Percentiles rank a stretch among this genome's conserved stretches.
Conservation (phyloP, 805 yeast genomes). For the Metschnikowia kofuensis region DNA sequence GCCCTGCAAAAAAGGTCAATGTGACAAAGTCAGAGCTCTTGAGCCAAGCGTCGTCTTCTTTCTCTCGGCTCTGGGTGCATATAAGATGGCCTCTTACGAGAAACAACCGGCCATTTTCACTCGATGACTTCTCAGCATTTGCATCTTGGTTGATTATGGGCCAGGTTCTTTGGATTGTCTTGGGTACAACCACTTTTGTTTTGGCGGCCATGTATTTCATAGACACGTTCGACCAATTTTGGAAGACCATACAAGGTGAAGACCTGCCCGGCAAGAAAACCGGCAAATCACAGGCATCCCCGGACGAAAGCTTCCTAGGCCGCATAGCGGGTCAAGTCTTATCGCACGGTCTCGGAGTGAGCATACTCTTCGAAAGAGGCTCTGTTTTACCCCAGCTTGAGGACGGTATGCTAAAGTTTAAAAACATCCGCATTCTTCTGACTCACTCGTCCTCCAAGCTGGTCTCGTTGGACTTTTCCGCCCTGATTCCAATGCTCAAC, state of each 20-base stretch:
- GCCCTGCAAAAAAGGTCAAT: too few relatives aligned
- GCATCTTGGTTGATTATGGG: slow-evolving; percentile 59
- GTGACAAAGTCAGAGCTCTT: slow-evolving; percentile 21
- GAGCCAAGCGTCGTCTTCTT: slow-evolving; percentile 27
- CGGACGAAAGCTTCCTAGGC: slow-evolving; percentile 29
- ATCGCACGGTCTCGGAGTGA: slow-evolving; percentile 38
- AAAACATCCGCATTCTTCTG: slow-evolving; percentile 30
- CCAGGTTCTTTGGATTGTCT: slow-evolving; percentile 49
- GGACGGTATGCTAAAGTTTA: slow-evolving; percentile 49
- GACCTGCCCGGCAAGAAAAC: slow-evolving; percentile 7
- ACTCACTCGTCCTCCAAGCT: slow-evolving; percentile 12
- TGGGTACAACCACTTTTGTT: slow-evolving; percentile 58
- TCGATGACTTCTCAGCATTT: slow-evolving; percentile 53
- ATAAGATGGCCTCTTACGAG: slow-evolving; percentile 49
- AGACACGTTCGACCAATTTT: slow-evolving; percentile 32
- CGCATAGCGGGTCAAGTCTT: slow-evolving; percentile 34
- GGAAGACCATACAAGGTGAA: slow-evolving; percentile 20
- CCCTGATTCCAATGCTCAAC: slow-evolving; percentile 42
- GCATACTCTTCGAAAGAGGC: slow-evolving; percentile 38
- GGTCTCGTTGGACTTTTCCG: slow-evolving; percentile 24
- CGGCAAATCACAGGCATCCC: not conserved
- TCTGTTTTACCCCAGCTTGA: slow-evolving; percentile 41
- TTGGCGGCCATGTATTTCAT: slow-evolving; percentile 45
- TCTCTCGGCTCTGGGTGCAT: slow-evolving; percentile 34
- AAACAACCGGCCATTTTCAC: slow-evolving; percentile 46